Evolutionary conservation across 345 rosid genomes (phyloP).

Genomic region (Pistacia vera): DNA sequence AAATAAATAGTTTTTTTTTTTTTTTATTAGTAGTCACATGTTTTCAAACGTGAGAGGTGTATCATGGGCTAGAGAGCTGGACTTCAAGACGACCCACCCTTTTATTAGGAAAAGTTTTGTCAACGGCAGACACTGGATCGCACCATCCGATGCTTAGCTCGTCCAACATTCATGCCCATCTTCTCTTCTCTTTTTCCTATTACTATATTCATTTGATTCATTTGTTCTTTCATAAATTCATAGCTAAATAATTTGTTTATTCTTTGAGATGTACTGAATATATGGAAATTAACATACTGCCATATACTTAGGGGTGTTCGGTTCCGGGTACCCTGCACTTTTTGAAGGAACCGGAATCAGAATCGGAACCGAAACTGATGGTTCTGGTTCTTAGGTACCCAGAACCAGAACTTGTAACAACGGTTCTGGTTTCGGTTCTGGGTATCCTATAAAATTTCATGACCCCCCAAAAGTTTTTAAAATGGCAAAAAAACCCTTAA

Average conservation of each 20-base stretch:
- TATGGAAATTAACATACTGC: not conserved
- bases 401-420: too few species aligned
- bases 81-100: slow-evolving; percentile 74
- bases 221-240: slow-evolving; percentile 14
- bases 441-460: too few species aligned
- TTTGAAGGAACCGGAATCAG: too few species aligned
- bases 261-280: slow-evolving; percentile 3
- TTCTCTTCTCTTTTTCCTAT: not conserved
- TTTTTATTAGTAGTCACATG: too few species aligned
- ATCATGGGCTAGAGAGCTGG: slow-evolving; percentile 89
- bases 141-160: slow-evolving; percentile 63
- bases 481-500: too few species aligned
- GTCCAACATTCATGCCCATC: not conserved
- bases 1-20: too few species aligned
- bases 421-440: too few species aligned
- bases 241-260: slow-evolving; percentile 9
- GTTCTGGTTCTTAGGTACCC: too few species aligned
- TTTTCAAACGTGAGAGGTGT: slow-evolving; percentile 58
- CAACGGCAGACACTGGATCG: slow-evolving; percentile 94
- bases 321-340: too few species aligned
- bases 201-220: not conserved
- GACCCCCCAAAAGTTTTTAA: too few species aligned
- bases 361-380: too few species aligned
- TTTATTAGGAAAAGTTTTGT: slow-evolving; percentile 89
- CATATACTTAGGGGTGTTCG: not conserved